These are phyloP conservation scores for Trypanosoma platydactyli DNA, from an alignment of 208 protist species.

Conservation along the genomic window DNA sequence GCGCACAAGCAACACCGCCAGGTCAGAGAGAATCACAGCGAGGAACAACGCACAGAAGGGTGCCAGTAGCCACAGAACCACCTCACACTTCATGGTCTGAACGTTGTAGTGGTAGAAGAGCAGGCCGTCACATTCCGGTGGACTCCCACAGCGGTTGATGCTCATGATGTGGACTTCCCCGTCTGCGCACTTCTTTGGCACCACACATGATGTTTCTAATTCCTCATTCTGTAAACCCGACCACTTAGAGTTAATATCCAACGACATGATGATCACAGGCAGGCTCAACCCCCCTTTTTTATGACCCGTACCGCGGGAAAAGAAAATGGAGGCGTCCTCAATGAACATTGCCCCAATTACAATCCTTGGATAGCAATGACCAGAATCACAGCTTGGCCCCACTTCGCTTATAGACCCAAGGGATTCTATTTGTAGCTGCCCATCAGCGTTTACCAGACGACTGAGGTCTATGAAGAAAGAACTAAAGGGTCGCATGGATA, in stretches of 20 bases:
- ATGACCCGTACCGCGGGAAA: slow-evolving; percentile 25
- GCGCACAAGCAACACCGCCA: slow-evolving; percentile 30
- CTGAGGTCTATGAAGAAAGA: slow-evolving; percentile 9
- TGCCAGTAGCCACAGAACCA: slow-evolving; percentile 20
- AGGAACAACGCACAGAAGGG: slow-evolving; percentile 32
- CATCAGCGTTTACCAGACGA: slow-evolving; percentile 6
- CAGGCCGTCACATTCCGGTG: slow-evolving; percentile 30
- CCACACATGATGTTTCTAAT: slow-evolving; percentile 11
- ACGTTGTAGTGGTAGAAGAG: slow-evolving; percentile 45
- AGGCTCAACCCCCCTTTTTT: neutral
- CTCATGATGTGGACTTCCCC: slow-evolving; percentile 38
- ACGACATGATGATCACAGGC: neutral
- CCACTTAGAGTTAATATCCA: slow-evolving; percentile 1
- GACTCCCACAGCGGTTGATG: slow-evolving; percentile 48
- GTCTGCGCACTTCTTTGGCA: slow-evolving; percentile 21
- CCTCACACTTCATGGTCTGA: slow-evolving; percentile 41
- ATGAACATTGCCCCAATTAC: slow-evolving; percentile 55
- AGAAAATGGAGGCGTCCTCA: slow-evolving; percentile 37
- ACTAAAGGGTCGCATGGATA: too few species aligned
- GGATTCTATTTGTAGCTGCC: slow-evolving; percentile 43
- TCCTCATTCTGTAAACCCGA: neutral
- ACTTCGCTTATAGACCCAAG: slow-evolving; percentile 42
- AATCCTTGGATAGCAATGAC: slow-evolving; percentile 30
- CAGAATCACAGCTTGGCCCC: neutral
- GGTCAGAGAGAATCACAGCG: slow-evolving; percentile 36